Base-by-base conservation (phyloP, 164 flowering plant species). In the Vitis rupestris region DNA sequence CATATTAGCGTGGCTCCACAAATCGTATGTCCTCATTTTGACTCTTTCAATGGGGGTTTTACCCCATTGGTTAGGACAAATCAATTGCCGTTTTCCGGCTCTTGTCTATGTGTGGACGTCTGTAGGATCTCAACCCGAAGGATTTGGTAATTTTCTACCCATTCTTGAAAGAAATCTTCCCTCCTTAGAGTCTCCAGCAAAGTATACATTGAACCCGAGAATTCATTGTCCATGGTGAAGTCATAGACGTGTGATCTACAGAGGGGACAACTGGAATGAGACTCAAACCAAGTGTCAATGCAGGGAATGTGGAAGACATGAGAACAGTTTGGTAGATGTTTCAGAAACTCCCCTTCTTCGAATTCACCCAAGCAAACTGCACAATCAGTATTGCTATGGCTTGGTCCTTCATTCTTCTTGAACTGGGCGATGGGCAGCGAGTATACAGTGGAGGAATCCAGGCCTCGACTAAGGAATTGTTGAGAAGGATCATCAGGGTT, bases 311-410 rank as follows among this genome's bases (percentile, higher is more conserved):
- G 84, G 58, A 84, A 82, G 52, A 53, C 49, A 71, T 82, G 84
- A n/a, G 16, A 8, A 68, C 82, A 82, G 51, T 51, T 71, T 1
- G 87, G 87, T 6, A 82, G 66, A 30, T 61, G 31, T 60, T 71
- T 78, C 19, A 76, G 64, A 82, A 72, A 30, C 30, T 84, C 82
- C 17, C 78, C 82, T 17, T 77, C 82, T 57, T 76, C 68, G 50
- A 81, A 84, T 50, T 80, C 85, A 3, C 79, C 84, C 78, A 80
- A 73, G 50, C 85, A 78, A 23, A 82, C 73, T 9, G 80, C 78
- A 56, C 85, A 82, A 1, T 75, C 84, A 7, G 54, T 48, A 14
- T 56, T 71, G 8, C 30, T 48, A 8, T 27, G 51, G 14, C 58
- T 13, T 10, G 10, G 17, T 50, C 66, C 80, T 12, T 69, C 78